These are phyloP conservation scores for Torulaspora globosa DNA, from an alignment of 1,139 yeast genomes.

Conservation along the genomic window DNA sequence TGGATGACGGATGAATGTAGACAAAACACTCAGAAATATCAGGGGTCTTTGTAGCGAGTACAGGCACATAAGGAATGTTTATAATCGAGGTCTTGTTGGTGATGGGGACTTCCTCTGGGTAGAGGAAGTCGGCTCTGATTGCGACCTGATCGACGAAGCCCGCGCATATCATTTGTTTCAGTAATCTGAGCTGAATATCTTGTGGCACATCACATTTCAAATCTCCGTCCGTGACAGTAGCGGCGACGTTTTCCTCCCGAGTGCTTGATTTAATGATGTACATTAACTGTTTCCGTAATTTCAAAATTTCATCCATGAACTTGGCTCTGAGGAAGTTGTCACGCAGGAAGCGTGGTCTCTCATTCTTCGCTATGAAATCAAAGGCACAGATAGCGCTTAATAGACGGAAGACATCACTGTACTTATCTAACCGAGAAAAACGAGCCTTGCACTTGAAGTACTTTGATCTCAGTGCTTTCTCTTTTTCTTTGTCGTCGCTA, in stretches of 20 bases:
- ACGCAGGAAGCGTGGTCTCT: constrained; percentile 47
- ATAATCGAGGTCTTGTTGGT: constrained; percentile 57
- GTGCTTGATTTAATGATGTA: constrained; percentile 67
- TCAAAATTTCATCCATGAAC: constrained; percentile 78
- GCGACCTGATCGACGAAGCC: constrained; percentile 93
- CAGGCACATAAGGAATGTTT: constrained; percentile 69
- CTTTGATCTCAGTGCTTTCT: constrained; percentile 45
- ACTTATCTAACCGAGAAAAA: constrained; percentile 64
- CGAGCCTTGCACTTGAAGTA: constrained; percentile 54
- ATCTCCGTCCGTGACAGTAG: constrained; percentile 45
- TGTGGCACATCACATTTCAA: constrained; percentile 65
- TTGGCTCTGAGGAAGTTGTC: constrained; percentile 62
- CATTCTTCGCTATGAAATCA: constrained; percentile 62
- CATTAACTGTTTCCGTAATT: constrained; percentile 73
- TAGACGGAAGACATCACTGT: constrained; percentile 69
- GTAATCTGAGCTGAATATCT: constrained; percentile 62
- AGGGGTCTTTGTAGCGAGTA: constrained; percentile 50
- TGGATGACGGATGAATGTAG: constrained; percentile 76
- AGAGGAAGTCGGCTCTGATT: constrained; percentile 63
- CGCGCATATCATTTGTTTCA: constrained; percentile 88
- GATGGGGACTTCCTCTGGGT: constrained; percentile 58
- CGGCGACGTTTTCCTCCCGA: constrained; percentile 55
- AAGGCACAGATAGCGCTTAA: constrained; percentile 85
- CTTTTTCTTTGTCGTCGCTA: constrained; percentile 37
- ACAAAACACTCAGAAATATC: constrained; percentile 50